A percentile compares a stretch with the other conserved stretches of the same genome.
These are phyloP conservation scores for Pseudohalonectria lignicola DNA, from an alignment of 2,329 filamentous ascomycete genomes.

Conservation along the genomic window DNA sequence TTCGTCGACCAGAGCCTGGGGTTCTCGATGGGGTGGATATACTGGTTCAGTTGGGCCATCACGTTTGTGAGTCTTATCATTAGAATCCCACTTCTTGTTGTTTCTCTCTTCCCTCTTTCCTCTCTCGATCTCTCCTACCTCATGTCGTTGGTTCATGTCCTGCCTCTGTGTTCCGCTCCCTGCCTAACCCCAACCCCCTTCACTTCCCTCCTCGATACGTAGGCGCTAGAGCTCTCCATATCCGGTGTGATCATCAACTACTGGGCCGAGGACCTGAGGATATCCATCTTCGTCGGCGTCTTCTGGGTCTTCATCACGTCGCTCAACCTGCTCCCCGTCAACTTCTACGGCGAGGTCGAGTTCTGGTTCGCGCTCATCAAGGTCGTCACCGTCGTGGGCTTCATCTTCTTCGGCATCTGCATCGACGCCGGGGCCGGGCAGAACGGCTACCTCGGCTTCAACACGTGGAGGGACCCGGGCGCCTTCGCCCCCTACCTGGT, in stretches of 20 bases:
- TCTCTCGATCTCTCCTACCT: no score
- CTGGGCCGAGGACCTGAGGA: constrained; percentile 51
- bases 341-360: constrained; percentile 66
- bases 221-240: constrained; percentile 62
- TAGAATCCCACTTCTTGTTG: no score
- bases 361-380: constrained; percentile 73
- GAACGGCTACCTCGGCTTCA: constrained; percentile 64
- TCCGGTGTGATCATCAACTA: constrained; percentile 68
- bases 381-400: constrained; percentile 62
- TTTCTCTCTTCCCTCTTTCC: neutral
- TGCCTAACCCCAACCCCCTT: no score
- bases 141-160: neutral
- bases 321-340: constrained; percentile 61
- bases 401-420: constrained; percentile 67
- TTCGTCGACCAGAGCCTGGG: constrained; percentile 64
- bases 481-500: constrained; percentile 51
- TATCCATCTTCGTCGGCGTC: constrained; percentile 62
- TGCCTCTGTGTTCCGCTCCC: no score
- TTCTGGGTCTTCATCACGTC: constrained; percentile 62
- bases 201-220: no score
- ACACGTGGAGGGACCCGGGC: constrained; percentile 58
- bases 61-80: constrained; percentile 3
- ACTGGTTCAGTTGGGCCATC: constrained; percentile 56
- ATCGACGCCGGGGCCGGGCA: constrained; percentile 61
- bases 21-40: constrained; percentile 74